Base-by-base conservation (phyloP, 2,329 filamentous ascomycete species). In the Exophiala sideris region DNA sequence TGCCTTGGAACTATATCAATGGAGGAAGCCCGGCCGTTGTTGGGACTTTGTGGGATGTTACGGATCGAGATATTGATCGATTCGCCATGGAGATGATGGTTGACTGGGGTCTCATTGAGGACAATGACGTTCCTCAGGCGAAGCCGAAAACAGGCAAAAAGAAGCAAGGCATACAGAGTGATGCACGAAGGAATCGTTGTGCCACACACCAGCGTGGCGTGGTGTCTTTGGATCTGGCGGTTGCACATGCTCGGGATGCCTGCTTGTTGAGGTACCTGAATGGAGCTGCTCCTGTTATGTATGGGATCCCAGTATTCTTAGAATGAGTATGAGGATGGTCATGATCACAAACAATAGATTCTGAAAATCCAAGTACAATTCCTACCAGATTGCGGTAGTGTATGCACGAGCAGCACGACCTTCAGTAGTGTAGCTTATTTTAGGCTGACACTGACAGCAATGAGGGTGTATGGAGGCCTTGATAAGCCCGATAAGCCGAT, bases 41-140 rank as follows among this genome's bases (percentile, higher is more conserved):
- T 2, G 94, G 91, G 42, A 96, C 91, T 12, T 77, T 99, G 35
- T 99, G 94, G 94, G 94, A 99, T 70, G 94, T 99, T 46, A 99
- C 94, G 8, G 94, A 99, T 69, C 89, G 89, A 65, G 94, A 99
- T 70, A 96, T 96, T 69, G 95, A 99, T 74, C 87, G 91, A 14
- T 95, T 96, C 70, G 88, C 91, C 0, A 84, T 86, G 33, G 79
- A 81, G 21, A 77, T 88, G 2, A 88, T 96, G 68, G 88, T 94
- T 67, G 80, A 87, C 64, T 99, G 94, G 94, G 94, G 94, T 0
- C 70, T 99, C 5, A 75, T 88, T 64, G 63, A 70, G 79, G 79
- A 54, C 70, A 66, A 60, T 32, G 59, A 47, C 4, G 20, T 29
- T n/a, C 34, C 47, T 48, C 50, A 45, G 14, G 38, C 34, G 39